A percentile compares a stretch with the other conserved stretches of the same genome.
Conservation (phyloP, 345 rosid genomes). For the Capsella bursapastoris region DNA sequence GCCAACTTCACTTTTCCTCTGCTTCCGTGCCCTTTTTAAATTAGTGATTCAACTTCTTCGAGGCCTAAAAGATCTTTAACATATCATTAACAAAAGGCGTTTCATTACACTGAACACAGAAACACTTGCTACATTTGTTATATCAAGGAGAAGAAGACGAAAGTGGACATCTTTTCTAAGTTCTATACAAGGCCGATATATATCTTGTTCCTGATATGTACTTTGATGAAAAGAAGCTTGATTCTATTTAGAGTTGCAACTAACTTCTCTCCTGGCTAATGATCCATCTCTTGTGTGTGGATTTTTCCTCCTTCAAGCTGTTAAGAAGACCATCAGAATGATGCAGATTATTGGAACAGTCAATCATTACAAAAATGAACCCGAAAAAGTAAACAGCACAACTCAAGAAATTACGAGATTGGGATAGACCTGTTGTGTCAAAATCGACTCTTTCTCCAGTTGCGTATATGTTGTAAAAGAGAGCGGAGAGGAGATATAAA, state of each 20-base stretch:
- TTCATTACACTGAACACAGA: conserved; percentile 7
- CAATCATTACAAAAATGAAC: not conserved
- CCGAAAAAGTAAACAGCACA: not conserved
- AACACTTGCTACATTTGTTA: conserved; percentile 7
- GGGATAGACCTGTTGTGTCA: conserved; percentile 59
- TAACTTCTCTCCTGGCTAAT: conserved; percentile 32
- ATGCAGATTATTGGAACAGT: conserved; percentile 1
- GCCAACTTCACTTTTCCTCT: conserved; percentile 20
- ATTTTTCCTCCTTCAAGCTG: conserved; percentile 37
- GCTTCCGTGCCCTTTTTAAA: conserved; percentile 9
- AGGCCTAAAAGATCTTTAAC: too few species aligned
- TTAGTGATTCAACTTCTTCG: too few species aligned
- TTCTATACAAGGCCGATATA: conserved; percentile 29
- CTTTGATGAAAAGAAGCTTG: conserved; percentile 22
- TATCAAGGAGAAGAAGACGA: conserved; percentile 13
- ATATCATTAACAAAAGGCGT: not conserved
- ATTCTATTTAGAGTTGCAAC: conserved; percentile 5
- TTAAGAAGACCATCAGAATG: not conserved
- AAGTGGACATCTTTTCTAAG: conserved; percentile 18
- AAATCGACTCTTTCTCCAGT: conserved; percentile 85
- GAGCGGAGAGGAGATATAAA: conserved; percentile 70
- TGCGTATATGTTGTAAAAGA: conserved; percentile 76
- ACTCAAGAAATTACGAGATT: not conserved
- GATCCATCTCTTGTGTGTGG: conserved; percentile 10
- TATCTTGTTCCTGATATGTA: conserved; percentile 29